These are phyloP conservation scores for Phytophthora pseudosyringae DNA, from an alignment of 352 stramenopile genomes.

Conservation along the genomic window DNA sequence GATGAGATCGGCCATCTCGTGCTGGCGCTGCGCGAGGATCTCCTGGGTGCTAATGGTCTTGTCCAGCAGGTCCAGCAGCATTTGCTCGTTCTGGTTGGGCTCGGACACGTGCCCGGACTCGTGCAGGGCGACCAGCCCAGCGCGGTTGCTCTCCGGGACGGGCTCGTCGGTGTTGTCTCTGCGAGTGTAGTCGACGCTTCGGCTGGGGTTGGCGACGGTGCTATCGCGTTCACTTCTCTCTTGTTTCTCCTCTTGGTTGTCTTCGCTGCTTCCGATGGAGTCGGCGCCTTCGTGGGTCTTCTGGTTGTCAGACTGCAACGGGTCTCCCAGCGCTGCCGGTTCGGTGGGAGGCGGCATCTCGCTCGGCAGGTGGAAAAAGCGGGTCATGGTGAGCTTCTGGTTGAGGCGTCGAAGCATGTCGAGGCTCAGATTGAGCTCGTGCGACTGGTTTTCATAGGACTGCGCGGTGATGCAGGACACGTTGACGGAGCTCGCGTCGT, in stretches of 20 bases:
- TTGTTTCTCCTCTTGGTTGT: background rate
- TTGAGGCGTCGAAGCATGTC: constrained; percentile 58
- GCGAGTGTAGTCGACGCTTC: constrained; percentile 8
- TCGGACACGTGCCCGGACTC: constrained; percentile 38
- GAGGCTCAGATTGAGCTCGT: constrained; percentile 50
- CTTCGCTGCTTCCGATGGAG: constrained; percentile 3
- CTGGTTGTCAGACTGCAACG: constrained; percentile 20
- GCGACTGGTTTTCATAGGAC: constrained; percentile 35
- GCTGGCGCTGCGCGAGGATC: constrained; percentile 75
- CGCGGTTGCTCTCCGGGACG: constrained; percentile 25
- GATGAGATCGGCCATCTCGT: constrained; percentile 75
- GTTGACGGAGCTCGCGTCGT: constrained; percentile 43
- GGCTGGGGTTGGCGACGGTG: constrained; percentile 2
- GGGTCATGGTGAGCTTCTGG: constrained; percentile 30
- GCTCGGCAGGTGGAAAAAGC: constrained; percentile 33
- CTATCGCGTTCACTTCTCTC: background rate
- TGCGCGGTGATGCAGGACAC: constrained; percentile 66
- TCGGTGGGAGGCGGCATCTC: constrained; percentile 4
- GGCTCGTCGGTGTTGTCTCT: background rate
- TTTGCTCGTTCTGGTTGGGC: constrained; percentile 70
- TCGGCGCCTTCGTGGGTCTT: constrained; percentile 19
- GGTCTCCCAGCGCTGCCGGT: constrained; percentile 7
- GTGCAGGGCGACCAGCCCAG: constrained; percentile 27
- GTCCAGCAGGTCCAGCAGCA: constrained; percentile 79
- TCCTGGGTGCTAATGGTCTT: constrained; percentile 83